Base-by-base conservation (phyloP, 495 filamentous ascomycete species). In the Neurospora pannonica region DNA sequence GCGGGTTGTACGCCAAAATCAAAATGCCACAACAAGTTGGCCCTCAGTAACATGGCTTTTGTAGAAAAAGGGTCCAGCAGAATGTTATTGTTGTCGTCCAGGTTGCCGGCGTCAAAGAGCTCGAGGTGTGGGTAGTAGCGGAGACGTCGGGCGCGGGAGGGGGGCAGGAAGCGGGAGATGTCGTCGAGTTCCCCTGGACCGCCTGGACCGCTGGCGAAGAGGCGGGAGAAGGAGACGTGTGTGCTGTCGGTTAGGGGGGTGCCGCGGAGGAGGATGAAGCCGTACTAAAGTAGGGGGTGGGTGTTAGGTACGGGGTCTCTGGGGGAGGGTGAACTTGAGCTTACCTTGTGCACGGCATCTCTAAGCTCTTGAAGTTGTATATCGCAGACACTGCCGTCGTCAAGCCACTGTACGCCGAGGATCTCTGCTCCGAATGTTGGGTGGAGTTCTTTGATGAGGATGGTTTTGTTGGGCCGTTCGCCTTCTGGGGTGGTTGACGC, bases 1-100 rank as follows among this genome's bases (percentile, higher is more conserved):
- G 87, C 10, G 89, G 88, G 77, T 91, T 90, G 79, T 89, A 91
- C 17, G 83, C 84, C 21, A 85, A 85, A 87, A 78, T 90, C 89
- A 6, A 85, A 85, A 76, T 91, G 89, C 79, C 87, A 91, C n/a
- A 90, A 81, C 9, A 79, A 81, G 75, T 91, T 91, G 43, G 88
- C 87, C 71, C 85, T 0, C 0, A 74, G 62, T 84, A 85, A 37
- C 78, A 78, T 76, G 85, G 84, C 36, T 81, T 81, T 17, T 85
- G 80, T 5, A 46, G 7, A n/a, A 77, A 74, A 37, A 3, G 82
- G 81, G 38, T 83, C 79, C n/a, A 87, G 77, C n/a, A 87, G 77
- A 36, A 87, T 77, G 1, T 77, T 71, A 36, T 80, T 81, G 15
- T 84, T 79, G 5, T 80, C 77, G 73, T 86, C 84, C 21, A 90